Evolutionary conservation across 495 filamentous ascomycete genomes (phyloP).

Genomic region (Xeromyces bisporus): DNA sequence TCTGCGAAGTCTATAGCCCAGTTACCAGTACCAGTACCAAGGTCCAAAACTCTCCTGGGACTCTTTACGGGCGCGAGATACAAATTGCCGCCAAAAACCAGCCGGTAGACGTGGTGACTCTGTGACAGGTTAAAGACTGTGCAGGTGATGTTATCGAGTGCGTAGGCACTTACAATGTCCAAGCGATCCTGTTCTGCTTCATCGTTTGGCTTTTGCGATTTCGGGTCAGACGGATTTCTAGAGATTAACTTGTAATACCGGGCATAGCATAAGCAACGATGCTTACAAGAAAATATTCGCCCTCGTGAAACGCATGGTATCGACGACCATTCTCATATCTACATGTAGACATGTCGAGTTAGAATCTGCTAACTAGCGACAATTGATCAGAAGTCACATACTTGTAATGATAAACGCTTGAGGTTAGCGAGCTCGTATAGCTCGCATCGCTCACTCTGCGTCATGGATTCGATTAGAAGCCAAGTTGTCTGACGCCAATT

Average conservation of each 20-base stretch:
- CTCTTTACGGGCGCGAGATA: slow-evolving; percentile 35
- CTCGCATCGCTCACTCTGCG: not conserved
- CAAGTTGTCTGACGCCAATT: not conserved
- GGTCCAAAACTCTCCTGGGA: slow-evolving; percentile 39
- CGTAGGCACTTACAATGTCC: slow-evolving; percentile 27
- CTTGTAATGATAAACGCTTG: not conserved
- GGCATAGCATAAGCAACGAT: not conserved
- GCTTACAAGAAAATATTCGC: slow-evolving; percentile 33
- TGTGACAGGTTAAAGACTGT: not conserved
- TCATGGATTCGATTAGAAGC: not conserved
- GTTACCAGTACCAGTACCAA: slow-evolving; percentile 50
- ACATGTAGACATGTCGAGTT: not conserved
- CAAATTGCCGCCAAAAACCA: slow-evolving; percentile 29
- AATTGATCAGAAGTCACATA: not conserved
- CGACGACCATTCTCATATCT: slow-evolving; percentile 42
- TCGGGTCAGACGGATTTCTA: not conserved
- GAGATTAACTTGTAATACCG: too few relatives aligned
- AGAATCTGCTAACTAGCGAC: not conserved
- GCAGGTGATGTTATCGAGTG: not conserved
- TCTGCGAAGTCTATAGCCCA: slow-evolving; percentile 45
- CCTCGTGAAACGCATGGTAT: slow-evolving; percentile 45
- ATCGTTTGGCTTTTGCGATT: slow-evolving; percentile 31
- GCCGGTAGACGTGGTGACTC: slow-evolving; percentile 26
- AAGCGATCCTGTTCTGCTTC: slow-evolving; percentile 48
- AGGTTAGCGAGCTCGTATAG: not conserved